Conservation (phyloP, 805 yeast species). For the Maudiozyma pseudohumilis region DNA sequence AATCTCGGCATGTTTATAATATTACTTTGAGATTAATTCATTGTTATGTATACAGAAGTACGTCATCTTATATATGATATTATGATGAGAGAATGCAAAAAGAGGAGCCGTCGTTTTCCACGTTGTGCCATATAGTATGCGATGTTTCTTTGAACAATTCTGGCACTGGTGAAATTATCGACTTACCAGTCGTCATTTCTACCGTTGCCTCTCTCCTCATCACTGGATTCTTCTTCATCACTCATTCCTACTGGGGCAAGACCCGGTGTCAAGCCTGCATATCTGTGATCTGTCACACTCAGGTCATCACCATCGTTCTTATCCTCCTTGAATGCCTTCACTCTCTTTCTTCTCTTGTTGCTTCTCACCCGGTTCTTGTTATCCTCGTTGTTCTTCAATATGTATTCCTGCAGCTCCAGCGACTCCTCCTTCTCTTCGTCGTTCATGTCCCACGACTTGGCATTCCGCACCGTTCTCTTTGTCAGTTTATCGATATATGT, state of each 20-base stretch:
- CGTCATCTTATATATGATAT: too few relatives aligned
- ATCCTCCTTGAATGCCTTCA: constrained; percentile 26
- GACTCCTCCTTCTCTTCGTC: constrained; percentile 33
- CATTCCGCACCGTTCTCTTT: constrained; percentile 29
- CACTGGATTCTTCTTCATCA: constrained; percentile 38
- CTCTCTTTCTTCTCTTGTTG: constrained; percentile 21
- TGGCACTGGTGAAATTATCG: too few relatives aligned
- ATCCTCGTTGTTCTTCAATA: constrained; percentile 34
- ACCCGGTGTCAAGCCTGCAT: constrained; percentile 72
- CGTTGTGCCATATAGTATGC: too few relatives aligned
- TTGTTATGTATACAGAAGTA: too few relatives aligned
- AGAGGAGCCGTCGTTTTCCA: too few relatives aligned
- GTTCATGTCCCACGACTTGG: constrained; percentile 35
- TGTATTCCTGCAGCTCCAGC: constrained; percentile 33
- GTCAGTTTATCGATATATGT: constrained; percentile 28
- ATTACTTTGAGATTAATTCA: too few relatives aligned
- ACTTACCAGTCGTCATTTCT: constrained; percentile 5
- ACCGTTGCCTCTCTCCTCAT: constrained; percentile 18
- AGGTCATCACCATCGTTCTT: constrained; percentile 8
- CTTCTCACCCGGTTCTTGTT: constrained; percentile 30
- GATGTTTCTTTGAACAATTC: too few relatives aligned
- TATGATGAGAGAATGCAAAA: too few relatives aligned
- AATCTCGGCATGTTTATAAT: too few relatives aligned
- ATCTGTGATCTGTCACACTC: constrained; percentile 24
- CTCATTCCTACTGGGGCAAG: constrained; percentile 70